Base-by-base conservation (phyloP, 1,284 basidiomycete species). In the Phlebopus sp. region DNA sequence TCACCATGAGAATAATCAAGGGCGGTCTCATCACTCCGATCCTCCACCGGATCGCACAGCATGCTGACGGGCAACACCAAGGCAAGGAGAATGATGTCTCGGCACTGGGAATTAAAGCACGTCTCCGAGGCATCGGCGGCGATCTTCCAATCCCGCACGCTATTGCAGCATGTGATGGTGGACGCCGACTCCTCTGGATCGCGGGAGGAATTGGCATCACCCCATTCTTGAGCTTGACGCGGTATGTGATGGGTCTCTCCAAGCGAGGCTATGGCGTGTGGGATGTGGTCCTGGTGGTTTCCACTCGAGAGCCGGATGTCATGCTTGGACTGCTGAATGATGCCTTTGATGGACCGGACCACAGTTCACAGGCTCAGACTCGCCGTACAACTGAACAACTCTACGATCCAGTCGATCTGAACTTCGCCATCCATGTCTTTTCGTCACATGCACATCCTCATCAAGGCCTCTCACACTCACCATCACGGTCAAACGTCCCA, bases 1-100 rank as follows among this genome's bases (percentile, higher is more conserved):
- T 59, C 45, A 62, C 58, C n/a, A 58, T 59, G 43, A 54, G 58
- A 27, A 57, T 66, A 1, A 72, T 82, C 17, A 78, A 78, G 0
- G 70, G 71, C 0, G 71, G 59, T 17, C 59, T 62, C 23, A 46
- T 61, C 36, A 63, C 57, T 1, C 60, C 60, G 4, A 42, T 61
- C 32, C 45, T 63, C 2, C 47, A 59, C 27, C 44, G 23, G 19
- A 41, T 60, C 36, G 57, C 59, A 8, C 38, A 47, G 25, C 49
- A 46, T 27, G 42, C 56, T 3, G 53, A 60, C 19, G 37, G 37
- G 2, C 37, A 42, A 13, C 17, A 11, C 23, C 38, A 38, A 4
- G 41, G 47, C 23, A 47, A 14, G 7, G 3, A 39, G 4, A 25
- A 49, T n/a, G 48, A 63, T 15, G 48, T 59, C 1, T 39, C 55